Conservation (phyloP, 345 rosid species). For the Melaleuca alternifolia region DNA sequence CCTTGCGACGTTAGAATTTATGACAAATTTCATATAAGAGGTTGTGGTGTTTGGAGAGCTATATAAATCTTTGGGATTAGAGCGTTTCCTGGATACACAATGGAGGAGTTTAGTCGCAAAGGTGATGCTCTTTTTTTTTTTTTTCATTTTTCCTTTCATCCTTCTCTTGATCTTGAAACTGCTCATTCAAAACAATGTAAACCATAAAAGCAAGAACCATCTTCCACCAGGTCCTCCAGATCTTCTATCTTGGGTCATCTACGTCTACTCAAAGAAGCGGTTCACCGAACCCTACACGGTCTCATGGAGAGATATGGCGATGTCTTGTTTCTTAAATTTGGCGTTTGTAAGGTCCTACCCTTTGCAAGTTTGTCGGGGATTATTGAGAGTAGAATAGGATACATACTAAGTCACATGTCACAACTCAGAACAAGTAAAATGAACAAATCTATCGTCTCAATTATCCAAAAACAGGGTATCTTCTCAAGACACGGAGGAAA, state of each 20-base stretch:
- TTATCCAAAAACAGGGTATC: neutral
- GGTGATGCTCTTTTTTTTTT: neutral
- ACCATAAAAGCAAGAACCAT: neutral
- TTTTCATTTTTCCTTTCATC: neutral
- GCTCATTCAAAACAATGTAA: neutral
- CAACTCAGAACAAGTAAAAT: neutral
- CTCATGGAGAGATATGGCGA: neutral
- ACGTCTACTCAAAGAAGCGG: neutral
- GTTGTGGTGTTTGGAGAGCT: neutral
- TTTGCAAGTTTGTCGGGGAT: neutral
- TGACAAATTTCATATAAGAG: neutral
- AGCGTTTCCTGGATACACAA: neutral
- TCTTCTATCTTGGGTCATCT: neutral
- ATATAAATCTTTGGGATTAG: neutral
- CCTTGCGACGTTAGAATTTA: neutral
- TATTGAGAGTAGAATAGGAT: neutral
- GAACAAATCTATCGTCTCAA: neutral
- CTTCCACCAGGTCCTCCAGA: neutral
- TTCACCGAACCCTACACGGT: neutral
- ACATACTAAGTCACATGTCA: neutral
- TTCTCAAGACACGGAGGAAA: too few relatives aligned
- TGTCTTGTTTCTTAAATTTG: neutral
- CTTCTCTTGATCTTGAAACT: neutral
- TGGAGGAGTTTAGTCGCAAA: neutral
- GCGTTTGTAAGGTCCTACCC: neutral